Base-by-base conservation (phyloP, 2,329 filamentous ascomycete genomes). In the Ophiostoma himal-ulmi region DNA sequence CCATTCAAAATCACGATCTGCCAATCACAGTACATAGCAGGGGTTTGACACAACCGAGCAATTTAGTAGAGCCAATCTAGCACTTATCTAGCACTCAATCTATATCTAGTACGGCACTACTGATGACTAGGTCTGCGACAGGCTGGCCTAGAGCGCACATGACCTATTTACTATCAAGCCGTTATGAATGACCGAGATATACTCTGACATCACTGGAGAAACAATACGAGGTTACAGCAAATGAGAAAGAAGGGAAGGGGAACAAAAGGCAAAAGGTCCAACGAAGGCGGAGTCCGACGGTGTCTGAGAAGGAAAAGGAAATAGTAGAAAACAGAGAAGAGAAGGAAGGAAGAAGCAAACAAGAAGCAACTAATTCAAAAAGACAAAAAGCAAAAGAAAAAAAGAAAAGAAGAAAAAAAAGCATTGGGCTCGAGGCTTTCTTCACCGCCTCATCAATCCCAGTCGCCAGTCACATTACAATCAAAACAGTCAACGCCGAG, bases 401-500 rank as follows among this genome's bases (percentile, higher is more conserved):
- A 20, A 54, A 54, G 7, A 10, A 22, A 22, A 54, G 52, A 26
- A 57, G n/a, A 6, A 22, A 14, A n/a, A n/a, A 11, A 26, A 57
- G 22, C n/a, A 57, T 30, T 57, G n/a, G n/a, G 52, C n/a, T 57
- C 52, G n/a, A 57, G 52, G 52, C 52, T 57, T 48, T 5, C 52
- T 57, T 57, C 52, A 57, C 52, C 52, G 52, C 52, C 48, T 57
- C 52, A 26, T 57, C 20, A 57, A 26, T 57, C 52, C n/a, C 52
- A 57, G 17, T 26, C n/a, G 5, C 54, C 54, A 30, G 57, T 62
- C 57, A 62, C 57, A 57, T 57, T 26, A 57, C 52, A 48, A 48
- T 7, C 44, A 48, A 48, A 5, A 44, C 48, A 34, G 54, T 17
- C 26, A 34, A 34, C 5, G 57, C 57, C 52, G 52, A 62, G 57